Conservation (phyloP, 2,329 filamentous ascomycete genomes). For the Alternaria sp. region DNA sequence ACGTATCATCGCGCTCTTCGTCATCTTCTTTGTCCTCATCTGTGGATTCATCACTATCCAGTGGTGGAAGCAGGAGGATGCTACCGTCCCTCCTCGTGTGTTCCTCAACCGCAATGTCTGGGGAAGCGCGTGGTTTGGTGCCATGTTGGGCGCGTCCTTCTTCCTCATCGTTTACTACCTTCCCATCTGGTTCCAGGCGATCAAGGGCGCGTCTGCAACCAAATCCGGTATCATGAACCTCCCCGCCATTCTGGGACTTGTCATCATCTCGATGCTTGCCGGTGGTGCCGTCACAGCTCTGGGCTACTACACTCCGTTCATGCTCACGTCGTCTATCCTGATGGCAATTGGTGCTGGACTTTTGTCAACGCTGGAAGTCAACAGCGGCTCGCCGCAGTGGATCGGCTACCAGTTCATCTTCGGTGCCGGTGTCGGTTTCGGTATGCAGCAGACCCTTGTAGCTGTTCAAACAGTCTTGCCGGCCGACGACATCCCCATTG, state of each 20-base stretch:
- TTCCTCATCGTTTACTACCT: constrained; percentile 56
- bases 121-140: constrained; percentile 50
- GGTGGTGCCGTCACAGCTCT: constrained; percentile 50
- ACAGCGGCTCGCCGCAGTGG: constrained; percentile 47
- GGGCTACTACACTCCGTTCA: constrained; percentile 60
- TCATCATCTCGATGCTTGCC: constrained; percentile 51
- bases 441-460: constrained; percentile 57
- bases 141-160: constrained; percentile 52
- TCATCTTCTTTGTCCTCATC: constrained; percentile 53
- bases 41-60: constrained; percentile 52
- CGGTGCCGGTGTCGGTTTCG: constrained; percentile 54
- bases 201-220: constrained; percentile 54
- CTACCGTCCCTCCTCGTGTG: constrained; percentile 56
- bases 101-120: constrained; percentile 55
- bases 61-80: constrained; percentile 52
- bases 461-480: constrained; percentile 55
- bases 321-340: constrained; percentile 50
- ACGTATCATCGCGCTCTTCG: constrained; percentile 55
- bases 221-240: constrained; percentile 58
- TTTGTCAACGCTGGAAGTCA: constrained; percentile 51
- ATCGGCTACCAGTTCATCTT: constrained; percentile 51
- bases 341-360: constrained; percentile 56
- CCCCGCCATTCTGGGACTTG: constrained; percentile 54
- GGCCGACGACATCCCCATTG: constrained; percentile 53
- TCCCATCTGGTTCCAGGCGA: constrained; percentile 58